Evolutionary conservation across 2,329 filamentous ascomycete genomes (phyloP).

Genomic region (Domatiomyces globalis): DNA sequence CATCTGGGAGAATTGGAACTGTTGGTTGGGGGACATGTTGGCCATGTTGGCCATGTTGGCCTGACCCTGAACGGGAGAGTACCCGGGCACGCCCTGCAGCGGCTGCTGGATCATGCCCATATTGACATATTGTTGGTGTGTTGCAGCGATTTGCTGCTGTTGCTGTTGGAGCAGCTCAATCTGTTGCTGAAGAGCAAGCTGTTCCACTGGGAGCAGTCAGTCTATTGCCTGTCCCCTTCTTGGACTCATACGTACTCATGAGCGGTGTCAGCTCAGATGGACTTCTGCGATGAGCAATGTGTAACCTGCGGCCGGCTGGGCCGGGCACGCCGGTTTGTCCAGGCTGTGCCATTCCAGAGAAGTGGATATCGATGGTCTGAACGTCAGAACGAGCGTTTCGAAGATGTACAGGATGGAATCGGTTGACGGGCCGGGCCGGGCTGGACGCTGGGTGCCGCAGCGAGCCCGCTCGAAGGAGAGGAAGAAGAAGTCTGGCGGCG

Average conservation of each 20-base stretch:
- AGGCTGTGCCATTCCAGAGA: conserved; percentile 50
- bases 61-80: conserved; percentile 64
- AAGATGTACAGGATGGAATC: not conserved
- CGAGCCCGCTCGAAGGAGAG: not conserved
- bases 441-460: not conserved
- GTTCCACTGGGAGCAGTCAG: conserved; percentile 56
- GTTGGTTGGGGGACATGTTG: conserved; percentile 59
- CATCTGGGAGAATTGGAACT: conserved; percentile 81
- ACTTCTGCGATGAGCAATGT: conserved; percentile 93
- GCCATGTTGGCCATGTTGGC: conserved; percentile 56
- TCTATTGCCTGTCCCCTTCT: not conserved
- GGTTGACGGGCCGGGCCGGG: not conserved
- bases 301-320: conserved; percentile 73
- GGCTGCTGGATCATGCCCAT: conserved; percentile 90
- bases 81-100: conserved; percentile 54
- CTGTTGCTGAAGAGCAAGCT: conserved; percentile 93
- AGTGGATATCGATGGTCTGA: not conserved
- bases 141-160: conserved; percentile 92
- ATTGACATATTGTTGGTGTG: conserved; percentile 93
- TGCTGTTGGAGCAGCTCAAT: conserved; percentile 95
- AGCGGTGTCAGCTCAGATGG: conserved; percentile 93
- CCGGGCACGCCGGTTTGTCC: conserved; percentile 45
- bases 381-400: not conserved
- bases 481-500: not conserved
- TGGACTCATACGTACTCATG: conserved; percentile 62